Base-by-base conservation (phyloP, 2,329 filamentous ascomycete genomes). In the Colletotrichum sp. region DNA sequence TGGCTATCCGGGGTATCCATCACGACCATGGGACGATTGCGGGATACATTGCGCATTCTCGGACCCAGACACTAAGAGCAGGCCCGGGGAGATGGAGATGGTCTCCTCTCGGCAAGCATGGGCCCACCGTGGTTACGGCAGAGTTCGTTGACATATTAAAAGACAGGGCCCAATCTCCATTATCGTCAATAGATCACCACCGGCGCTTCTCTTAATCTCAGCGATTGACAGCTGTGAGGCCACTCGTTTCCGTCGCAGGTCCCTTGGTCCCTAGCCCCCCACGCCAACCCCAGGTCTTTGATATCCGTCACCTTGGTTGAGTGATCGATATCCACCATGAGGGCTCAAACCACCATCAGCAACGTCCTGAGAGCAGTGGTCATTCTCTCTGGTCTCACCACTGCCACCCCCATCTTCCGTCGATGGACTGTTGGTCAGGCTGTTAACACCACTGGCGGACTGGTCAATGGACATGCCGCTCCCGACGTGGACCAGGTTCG, bases 121-220 rank as follows among this genome's bases (percentile, higher is more conserved):
- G 72, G 33, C 47, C 57, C 63, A 58, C 63, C 29, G 38, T 27
- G 57, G 55, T 21, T 58, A 67, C 55, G 24, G 68, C 62, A 74
- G 71, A 72, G 43, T 67, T 72, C 68, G 57, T 58, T 74, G 72
- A 54, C 72, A 74, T 72, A 68, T 61, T 68, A 74, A 74, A 74
- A 72, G 68, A 36, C 68, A 63, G n/a, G 68, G 57, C 63, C 68
- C 31, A 18, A 38, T 67, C 57, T 36, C 29, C 34, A 8, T 29
- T n/a, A 36, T 24, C n/a, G 33, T 43, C 7, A 18, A 9, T 29
- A 5, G 55, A 18, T 24, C 29, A 57, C 55, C 55, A 59, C 57
- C 43, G 68, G 68, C 72, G 13, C 21, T 67, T 62, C 47, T 58
- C 47, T 72, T 47, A 51, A 67, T 33, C 55, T 21, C 34, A 54